Base-by-base conservation (phyloP, 1,284 basidiomycete genomes). In the Cutaneotrichosporon sp. region DNA sequence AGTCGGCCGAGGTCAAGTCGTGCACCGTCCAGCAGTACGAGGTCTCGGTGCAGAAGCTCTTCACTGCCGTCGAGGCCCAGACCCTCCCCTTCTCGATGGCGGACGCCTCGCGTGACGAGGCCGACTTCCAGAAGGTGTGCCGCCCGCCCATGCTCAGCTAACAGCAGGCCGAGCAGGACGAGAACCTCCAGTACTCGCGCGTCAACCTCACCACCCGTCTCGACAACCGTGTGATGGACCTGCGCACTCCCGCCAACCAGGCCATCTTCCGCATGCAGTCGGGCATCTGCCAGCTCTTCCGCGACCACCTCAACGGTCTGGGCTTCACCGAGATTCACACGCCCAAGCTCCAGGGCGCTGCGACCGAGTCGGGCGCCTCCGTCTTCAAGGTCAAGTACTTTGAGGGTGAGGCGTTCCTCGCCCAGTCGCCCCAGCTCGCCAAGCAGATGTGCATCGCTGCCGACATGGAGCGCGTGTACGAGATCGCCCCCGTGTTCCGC, bases 361-460 rank as follows among this genome's bases (percentile, higher is more conserved):
- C 97, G 7, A 98, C 97, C 8, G 97, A 99, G 81, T 92, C 89
- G 36, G 97, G 97, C 14, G 91, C 97, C 20, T 91, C 89, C 36
- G 97, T 99, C 43, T 99, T 99, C 85, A 95, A 95, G 83, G 93
- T 99, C 56, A 86, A 87, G 74, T 99, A 99, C 82, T 99, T 99
- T 83, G 97, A 98, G 83, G 89, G 92, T 88, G 51, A 54, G 24
- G 97, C 97, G 1, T 99, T 87, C 84, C 86, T 99, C 29, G 97
- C 97, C 8, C 97, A 99, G 80, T 92, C 89, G 53, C 97, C 97
- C 47, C 97, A 99, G 79, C 84, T 99, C 16, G 92, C 92, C 54
- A 99, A 99, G 81, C 97, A 99, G 81, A 99, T 99, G 97, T 92
- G 91, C 63, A 99, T 99, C 70, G 92, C 95, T 36, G 93, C 93